Evolutionary conservation across 768 basidiomycete genomes (phyloP).

Genomic region (Myochromella boudieri): DNA sequence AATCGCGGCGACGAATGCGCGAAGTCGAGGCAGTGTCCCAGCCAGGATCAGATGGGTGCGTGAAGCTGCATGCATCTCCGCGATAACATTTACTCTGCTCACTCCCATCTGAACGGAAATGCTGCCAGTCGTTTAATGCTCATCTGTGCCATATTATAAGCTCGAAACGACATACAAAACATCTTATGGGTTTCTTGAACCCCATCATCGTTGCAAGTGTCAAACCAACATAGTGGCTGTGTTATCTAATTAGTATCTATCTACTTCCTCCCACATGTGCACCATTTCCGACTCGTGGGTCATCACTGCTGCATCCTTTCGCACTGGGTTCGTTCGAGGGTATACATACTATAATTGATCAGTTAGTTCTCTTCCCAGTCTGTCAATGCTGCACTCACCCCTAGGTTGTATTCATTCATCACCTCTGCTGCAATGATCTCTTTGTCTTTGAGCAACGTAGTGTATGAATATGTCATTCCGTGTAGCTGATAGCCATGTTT

Average conservation of each 20-base stretch:
- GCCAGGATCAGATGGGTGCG: slow-evolving; percentile 26
- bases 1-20: too few relatives aligned
- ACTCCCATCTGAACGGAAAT: slow-evolving; percentile 19
- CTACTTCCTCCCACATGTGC: slow-evolving; percentile 49
- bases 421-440: slow-evolving; percentile 77
- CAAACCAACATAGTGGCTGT: too few relatives aligned
- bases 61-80: slow-evolving; percentile 9
- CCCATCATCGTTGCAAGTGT: too few relatives aligned
- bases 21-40: slow-evolving; percentile 20
- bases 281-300: slow-evolving; percentile 83
- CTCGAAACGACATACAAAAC: slow-evolving; percentile 16
- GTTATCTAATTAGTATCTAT: slow-evolving; percentile 2
- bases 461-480: slow-evolving; percentile 54
- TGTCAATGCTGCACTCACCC: slow-evolving; percentile 45
- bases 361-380: neutral
- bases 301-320: slow-evolving; percentile 80
- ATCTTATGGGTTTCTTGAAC: slow-evolving; percentile 9
- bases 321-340: slow-evolving; percentile 75
- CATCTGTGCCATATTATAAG: neutral
- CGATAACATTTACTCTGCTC: slow-evolving; percentile 12
- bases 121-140: slow-evolving; percentile 9
- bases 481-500: slow-evolving; percentile 39
- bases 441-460: slow-evolving; percentile 69
- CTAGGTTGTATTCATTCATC: slow-evolving; percentile 80
- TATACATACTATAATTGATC: slow-evolving; percentile 64